These are phyloP conservation scores for Lentinula edodes DNA, from an alignment of 768 basidiomycete genomes.

Conservation along the genomic window DNA sequence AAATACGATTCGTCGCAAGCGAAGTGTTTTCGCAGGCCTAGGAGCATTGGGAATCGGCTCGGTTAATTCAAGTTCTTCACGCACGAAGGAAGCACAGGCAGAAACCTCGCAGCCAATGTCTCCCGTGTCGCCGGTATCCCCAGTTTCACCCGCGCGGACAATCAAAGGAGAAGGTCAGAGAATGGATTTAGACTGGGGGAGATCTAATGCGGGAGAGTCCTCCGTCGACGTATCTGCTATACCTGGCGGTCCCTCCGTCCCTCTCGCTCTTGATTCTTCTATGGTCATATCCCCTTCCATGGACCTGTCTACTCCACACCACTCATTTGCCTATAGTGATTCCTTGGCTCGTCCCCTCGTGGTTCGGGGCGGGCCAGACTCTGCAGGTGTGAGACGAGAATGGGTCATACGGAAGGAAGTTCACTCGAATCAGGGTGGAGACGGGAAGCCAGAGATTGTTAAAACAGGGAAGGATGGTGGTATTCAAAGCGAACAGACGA, in stretches of 20 bases:
- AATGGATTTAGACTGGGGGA: neutral
- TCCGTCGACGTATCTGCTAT: neutral
- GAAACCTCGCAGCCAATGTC: neutral
- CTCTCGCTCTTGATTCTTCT: neutral
- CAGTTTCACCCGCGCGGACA: neutral
- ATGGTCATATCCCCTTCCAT: neutral
- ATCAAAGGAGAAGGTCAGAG: neutral
- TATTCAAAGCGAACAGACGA: neutral
- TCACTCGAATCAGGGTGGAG: no score
- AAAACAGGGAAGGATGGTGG: neutral
- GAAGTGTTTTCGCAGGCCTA: neutral
- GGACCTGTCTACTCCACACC: neutral
- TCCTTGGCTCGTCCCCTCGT: neutral
- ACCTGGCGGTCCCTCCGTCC: neutral
- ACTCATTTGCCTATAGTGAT: neutral
- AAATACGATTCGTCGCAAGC: neutral
- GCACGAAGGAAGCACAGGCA: neutral
- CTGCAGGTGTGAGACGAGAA: neutral
- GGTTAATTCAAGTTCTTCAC: neutral
- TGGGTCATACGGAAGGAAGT: constrained; percentile 4
- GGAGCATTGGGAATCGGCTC: neutral
- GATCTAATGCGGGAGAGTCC: neutral
- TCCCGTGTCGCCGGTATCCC: neutral
- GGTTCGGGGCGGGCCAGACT: neutral
- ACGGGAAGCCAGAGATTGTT: neutral